Percentiles rank a stretch among this genome's conserved stretches.
Conservation (phyloP, 2,329 filamentous ascomycete species). For the Drechslerella dactyloides region DNA sequence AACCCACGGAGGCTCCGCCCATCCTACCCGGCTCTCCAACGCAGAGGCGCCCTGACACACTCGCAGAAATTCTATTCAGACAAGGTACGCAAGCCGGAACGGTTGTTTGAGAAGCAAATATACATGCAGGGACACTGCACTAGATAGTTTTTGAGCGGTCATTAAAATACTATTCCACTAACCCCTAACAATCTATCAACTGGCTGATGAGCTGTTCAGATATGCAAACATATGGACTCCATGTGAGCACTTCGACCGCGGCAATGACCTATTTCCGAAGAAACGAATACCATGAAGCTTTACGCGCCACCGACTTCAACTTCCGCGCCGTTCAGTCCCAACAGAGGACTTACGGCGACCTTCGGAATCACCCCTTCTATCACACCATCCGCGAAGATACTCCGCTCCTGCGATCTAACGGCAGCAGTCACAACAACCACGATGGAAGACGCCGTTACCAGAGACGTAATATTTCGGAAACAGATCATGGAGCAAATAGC, state of each 20-base stretch:
- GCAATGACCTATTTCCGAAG: constrained; percentile 46
- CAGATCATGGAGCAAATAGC: background rate
- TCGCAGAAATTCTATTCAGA: constrained; percentile 44
- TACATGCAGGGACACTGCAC: background rate
- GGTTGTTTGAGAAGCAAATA: background rate
- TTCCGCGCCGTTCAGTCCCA: constrained; percentile 44
- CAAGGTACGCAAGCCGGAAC: constrained; percentile 25
- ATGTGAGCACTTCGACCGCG: constrained; percentile 40
- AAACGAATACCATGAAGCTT: constrained; percentile 40
- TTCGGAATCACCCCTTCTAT: constrained; percentile 43
- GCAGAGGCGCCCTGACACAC: constrained; percentile 26
- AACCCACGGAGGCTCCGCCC: constrained; percentile 27
- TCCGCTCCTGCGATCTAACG: constrained; percentile 22
- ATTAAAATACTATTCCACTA: background rate
- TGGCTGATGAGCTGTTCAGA: constrained; percentile 4
- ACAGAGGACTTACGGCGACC: constrained; percentile 37
- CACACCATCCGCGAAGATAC: constrained; percentile 26
- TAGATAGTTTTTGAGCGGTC: background rate
- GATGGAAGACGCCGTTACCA: constrained; percentile 19
- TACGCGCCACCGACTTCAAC: constrained; percentile 45
- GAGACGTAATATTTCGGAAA: constrained; percentile 1
- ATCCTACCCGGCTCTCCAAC: constrained; percentile 26
- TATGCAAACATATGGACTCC: constrained; percentile 43
- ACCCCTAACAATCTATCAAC: background rate
- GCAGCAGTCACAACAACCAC: constrained; percentile 5